Base-by-base conservation (phyloP, 176 grass and related monocot genomes). In the Eleusine coracana region DNA sequence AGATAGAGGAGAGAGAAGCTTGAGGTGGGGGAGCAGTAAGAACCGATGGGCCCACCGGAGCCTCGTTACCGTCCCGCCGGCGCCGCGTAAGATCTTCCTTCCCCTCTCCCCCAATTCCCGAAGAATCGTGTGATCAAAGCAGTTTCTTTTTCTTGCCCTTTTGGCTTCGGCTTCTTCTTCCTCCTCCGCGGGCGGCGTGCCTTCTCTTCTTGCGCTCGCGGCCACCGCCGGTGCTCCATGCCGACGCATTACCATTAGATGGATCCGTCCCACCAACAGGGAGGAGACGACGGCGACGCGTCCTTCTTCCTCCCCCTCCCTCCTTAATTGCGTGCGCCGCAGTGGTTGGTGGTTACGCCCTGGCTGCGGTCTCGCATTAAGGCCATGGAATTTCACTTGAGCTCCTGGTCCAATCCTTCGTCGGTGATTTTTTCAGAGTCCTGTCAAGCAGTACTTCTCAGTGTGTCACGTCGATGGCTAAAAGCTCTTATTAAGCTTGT, bases 61-160 rank as follows among this genome's bases (percentile, higher is more conserved):
- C 69, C 81, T 62, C 88, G 88, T 44, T 70, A 83, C 88, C 79
- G 88, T 5, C 84, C 84, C 52, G 69, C 80, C 63, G 84, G 75
- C 60, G 70, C 63, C 25, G 42, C 84, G 88, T 90, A 90, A 87
- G 88, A 90, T 83, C 76, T 21, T 78, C 44, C 5, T 15, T 11
- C 45, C 28, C 25, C 37, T 9, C 2, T 4, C 5, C 38, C 8
- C 23, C 50, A 34, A 34, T 17, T 78, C 59, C 74, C 27, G 14
- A 16, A 23, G 14, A 16, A 23, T 51, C 16, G 9, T 55, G 38
- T 55, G 7, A 52, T 5, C 78, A 62, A 66, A 86, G 72, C 6
- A 50, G 37, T 38, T 37, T 74, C 23, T 18, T 79, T 77, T 38
- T 18, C 9, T 6, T 37, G 20, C 21, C 23, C 9, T 34, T 34